Evolutionary conservation across 2,329 filamentous ascomycete genomes (phyloP), one percentile per base, ranked within the genome.

Genomic region (Aureobasidium sp.): DNA sequence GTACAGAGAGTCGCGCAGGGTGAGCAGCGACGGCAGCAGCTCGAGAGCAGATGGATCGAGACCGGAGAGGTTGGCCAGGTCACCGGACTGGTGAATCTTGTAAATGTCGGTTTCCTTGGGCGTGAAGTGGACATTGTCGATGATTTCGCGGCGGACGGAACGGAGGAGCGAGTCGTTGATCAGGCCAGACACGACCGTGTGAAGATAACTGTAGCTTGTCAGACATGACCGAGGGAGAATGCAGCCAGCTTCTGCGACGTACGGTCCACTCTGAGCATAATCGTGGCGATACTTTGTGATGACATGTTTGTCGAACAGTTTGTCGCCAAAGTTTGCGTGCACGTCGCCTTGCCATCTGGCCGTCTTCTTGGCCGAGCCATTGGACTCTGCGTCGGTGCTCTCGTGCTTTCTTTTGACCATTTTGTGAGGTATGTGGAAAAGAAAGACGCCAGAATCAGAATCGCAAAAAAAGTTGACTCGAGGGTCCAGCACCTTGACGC

Each of bases 91-190:
- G 78, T 96, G 90, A 66, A 98, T 97, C 72, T 94, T 95, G 80
- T 98, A 98, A 63, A 98, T 98, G 69, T 98, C 93, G 42, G 93
- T 98, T 71, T 98, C 93, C 71, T 98, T 98, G 62, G 90, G 90
- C 11, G 93, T 96, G 74, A 98, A 98, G 61, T 88, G 84, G 61
- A 98, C 87, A 66, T 95, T 90, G 61, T 86, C 79, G 69, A 85
- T 45, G 69, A 97, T 91, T 73, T 98, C 93, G 64, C 79, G 74
- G 66, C 93, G 90, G 56, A 98, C 93, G 53, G 81, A 78, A 64
- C 90, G 90, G 41, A 98, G 81, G 16, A 98, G 83, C 42, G 76
- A 70, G 62, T 91, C 85, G 70, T 93, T 77, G 67, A 97, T 85
- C 38, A 98, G 76, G 51, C 80, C 75, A 61, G 83, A 78, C 65